Base-by-base conservation (phyloP, 192 early-diverging fungal genomes). In the Funneliformis geosporum region DNA sequence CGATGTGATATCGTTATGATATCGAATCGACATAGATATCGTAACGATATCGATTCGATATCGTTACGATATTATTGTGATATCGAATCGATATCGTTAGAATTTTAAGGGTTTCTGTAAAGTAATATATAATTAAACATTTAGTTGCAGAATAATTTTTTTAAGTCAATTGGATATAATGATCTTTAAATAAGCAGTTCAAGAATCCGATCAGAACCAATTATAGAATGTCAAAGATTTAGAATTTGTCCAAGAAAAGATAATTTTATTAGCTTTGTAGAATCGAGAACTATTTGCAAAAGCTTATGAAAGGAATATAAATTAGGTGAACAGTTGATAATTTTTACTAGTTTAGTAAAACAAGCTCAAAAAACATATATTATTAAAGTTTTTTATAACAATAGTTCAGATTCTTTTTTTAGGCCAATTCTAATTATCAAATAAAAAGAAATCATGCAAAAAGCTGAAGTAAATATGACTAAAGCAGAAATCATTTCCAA, bases 391-490 rank as follows among this genome's bases (percentile, higher is more conserved):
- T 75, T 75, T 55, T 60, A 25, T 75, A 75, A 75, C 23, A 75
- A 75, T 14, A 75, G 27, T 27, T n/a, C 21, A 60, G 23, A 46
- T 75, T 28, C 55, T 75, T 75, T 59, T 38, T 75, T 75, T 75
- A 75, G 73, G 73, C 50, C 73, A 25, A 75, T 75, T 60, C 73
- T 28, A 38, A 75, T 75, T 60, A 75, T 50, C 23, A 75, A 74
- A 74, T 21, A 60, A 74, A 47, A 74, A 74, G 44, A 11, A 21
- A 60, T 39, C 18, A 33, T 21, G n/a, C 72, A 74, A 74, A 42
- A 33, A 33, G 33, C 33, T 33, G 33, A 33, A 33, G 33, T 33
- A 33, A 33, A 33, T 33, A 33, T 33, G 33, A 33, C 33, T 33
- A 33, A 33, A 33, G 33, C 33, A 33, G 33, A 33, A 33, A 33